Evolutionary conservation across 129 eudicot genomes (phyloP), one percentile per base, ranked within the genome.

Genomic region (Tagetes patula): DNA sequence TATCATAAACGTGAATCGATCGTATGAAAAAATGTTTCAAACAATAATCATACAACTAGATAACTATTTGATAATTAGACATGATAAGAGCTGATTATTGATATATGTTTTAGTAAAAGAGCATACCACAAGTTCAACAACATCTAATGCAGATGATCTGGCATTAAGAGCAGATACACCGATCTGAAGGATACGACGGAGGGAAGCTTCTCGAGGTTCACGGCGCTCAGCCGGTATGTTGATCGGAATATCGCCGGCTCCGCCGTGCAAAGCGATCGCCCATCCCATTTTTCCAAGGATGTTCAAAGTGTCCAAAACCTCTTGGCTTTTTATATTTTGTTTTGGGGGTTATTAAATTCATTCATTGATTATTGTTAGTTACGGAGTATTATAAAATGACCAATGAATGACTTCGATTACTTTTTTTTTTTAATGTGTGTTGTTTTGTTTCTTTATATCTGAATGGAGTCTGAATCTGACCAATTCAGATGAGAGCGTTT

Each of bases 231-330:
- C 66, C 13, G 96, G 89, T 11, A 94, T 53, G 11, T 74, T 31
- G 46, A 39, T 37, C 32, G 97, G 91, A 32, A 90, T 93, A 67
- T 85, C 98, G 13, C 97, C 97, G 41, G 94, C 97, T 42, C 98
- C 98, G 5, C 98, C 97, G 84, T 94, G 98, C 73, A 94, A 79
- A 14, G 98, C 98, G n/a, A 90, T 84, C 34, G 96, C 96, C 98
- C 98, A 94, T 39, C 97, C 96, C 98, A 90, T 93, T 58, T 32
- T 56, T 14, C 27, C 40, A 11, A 1, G 48, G 48, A 43, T 43
- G 8, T 36, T 58, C 39, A 12, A 11, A 31, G 27, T 55, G 61
- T 31, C 36, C 3, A 3, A 36, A 33, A 43, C 48, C 62, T 69
- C 48, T 34, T 33, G 45, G 8, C 48, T 10, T 12, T 69, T 52